These are phyloP conservation scores for Cercospora zeina DNA, from an alignment of 2,329 filamentous ascomycete species.

Conservation along the genomic window DNA sequence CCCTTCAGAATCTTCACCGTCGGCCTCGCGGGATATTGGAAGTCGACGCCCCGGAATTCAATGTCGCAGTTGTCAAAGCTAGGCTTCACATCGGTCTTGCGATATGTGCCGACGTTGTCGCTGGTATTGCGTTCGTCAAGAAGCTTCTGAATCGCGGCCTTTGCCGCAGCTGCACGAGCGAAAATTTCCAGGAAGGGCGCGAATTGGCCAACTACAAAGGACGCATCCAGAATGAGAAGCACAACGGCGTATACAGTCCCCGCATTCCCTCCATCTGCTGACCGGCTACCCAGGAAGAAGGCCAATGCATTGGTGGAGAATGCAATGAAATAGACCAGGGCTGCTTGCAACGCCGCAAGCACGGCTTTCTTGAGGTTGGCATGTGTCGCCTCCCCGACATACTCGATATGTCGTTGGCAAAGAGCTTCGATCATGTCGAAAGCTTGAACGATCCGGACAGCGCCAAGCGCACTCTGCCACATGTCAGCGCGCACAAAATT, in stretches of 20 bases:
- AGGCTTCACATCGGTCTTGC: slow-evolving; percentile 31
- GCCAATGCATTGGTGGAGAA: slow-evolving; percentile 67
- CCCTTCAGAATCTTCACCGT: slow-evolving; percentile 45
- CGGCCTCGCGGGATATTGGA: slow-evolving; percentile 49
- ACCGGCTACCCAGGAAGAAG: slow-evolving; percentile 64
- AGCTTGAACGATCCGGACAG: slow-evolving; percentile 24
- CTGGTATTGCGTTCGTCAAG: slow-evolving; percentile 37
- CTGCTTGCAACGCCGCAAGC: slow-evolving; percentile 59
- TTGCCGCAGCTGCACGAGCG: slow-evolving; percentile 55
- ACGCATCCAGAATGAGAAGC: slow-evolving; percentile 60
- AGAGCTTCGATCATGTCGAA: slow-evolving; percentile 57
- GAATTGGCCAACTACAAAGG: slow-evolving; percentile 63
- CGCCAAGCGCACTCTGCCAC: too few species aligned
- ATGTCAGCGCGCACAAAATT: too few species aligned
- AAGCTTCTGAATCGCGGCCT: slow-evolving; percentile 49
- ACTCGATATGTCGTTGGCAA: slow-evolving; percentile 58
- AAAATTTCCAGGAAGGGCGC: slow-evolving; percentile 62
- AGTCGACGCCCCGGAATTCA: slow-evolving; percentile 43
- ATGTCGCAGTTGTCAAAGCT: slow-evolving; percentile 37
- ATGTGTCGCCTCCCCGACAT: slow-evolving; percentile 53
- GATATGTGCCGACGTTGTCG: slow-evolving; percentile 31
- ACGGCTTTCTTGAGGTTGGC: slow-evolving; percentile 61
- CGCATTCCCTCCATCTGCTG: slow-evolving; percentile 48
- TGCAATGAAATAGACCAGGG: slow-evolving; percentile 66
- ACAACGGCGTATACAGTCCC: slow-evolving; percentile 38